Conservation (phyloP, 257 asterid genomes). For the Capsicum chinense region DNA sequence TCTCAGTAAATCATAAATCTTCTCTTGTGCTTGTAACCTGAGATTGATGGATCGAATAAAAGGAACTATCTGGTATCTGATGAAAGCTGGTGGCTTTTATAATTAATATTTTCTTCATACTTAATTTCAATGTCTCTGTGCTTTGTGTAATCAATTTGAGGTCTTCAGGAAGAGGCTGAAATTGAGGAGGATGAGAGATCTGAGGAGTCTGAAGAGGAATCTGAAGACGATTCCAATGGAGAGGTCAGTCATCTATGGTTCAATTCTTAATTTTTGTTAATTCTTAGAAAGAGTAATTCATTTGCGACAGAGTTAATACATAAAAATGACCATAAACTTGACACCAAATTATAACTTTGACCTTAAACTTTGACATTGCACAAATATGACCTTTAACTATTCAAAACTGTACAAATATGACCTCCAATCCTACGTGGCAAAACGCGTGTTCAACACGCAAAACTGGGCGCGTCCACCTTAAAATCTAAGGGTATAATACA, state of each 20-base stretch:
- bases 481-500: no score
- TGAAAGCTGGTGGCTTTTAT: neutral
- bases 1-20: neutral
- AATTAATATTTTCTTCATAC: neutral
- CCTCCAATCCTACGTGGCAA: no score
- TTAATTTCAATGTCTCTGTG: neutral
- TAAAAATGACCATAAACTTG: no score
- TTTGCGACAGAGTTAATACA: neutral
- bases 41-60: neutral
- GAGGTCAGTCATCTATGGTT: constrained; percentile 39
- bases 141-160: constrained; percentile 21
- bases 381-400: no score
- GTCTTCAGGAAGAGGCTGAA: constrained; percentile 65
- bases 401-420: no score
- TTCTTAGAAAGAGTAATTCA: neutral
- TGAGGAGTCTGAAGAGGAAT: constrained; percentile 68
- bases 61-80: neutral
- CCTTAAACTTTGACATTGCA: no score
- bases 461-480: no score
- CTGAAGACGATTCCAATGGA: constrained; percentile 65
- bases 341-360: no score
- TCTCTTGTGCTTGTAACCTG: neutral
- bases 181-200: constrained; percentile 68
- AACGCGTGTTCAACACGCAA: no score
- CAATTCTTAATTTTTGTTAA: neutral